Base-by-base conservation (phyloP, 2,329 filamentous ascomycete species). In the Mollisiaceae sp. region DNA sequence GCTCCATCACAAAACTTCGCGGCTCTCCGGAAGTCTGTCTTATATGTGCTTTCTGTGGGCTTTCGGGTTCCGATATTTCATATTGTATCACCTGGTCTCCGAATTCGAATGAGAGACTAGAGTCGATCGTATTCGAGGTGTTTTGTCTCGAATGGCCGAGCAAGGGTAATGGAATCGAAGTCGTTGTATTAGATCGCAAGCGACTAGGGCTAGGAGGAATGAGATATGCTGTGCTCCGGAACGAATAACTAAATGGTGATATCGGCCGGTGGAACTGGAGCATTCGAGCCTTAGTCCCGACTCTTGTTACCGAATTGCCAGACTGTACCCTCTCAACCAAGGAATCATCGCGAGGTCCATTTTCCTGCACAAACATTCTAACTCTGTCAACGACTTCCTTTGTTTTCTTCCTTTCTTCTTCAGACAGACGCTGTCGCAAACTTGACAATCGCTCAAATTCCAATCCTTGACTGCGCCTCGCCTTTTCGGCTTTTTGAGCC, bases 381-480 rank as follows among this genome's bases (percentile, higher is more conserved):
- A 69, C 52, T 22, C 64, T 52, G 15, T 62, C 59, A 27, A 65
- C 56, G 18, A 62, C 62, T 24, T 69, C 67, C 32, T 62, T 63
- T 4, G 52, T 22, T 57, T 36, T 61, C 12, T 60, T 55, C 8
- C 59, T 54, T 39, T 67, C 54, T 22, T 67, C 64, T 35, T 66
- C 65, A 1, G 62, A 62, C 9, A 18, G 36, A 20, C 54, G 59
- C 9, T 58, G 62, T 20, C 62, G 43, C 18, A 68, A 56, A 57
- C 68, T 70, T n/a, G 66, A 64, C 3, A 70, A 54, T 38, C 66
- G 62, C 43, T 67, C 64, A 54, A 70, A 70, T 52, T 70, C 66
- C 11, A 67, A 24, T 11, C 62, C 64, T 56, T 62, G 67, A 8
- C 22, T 32, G 12, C 50, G 39, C 14, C 27, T 47, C 2, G 38